These are phyloP conservation scores for Elsinoe fawcettii DNA, from an alignment of 2,329 filamentous ascomycete genomes.

Conservation along the genomic window DNA sequence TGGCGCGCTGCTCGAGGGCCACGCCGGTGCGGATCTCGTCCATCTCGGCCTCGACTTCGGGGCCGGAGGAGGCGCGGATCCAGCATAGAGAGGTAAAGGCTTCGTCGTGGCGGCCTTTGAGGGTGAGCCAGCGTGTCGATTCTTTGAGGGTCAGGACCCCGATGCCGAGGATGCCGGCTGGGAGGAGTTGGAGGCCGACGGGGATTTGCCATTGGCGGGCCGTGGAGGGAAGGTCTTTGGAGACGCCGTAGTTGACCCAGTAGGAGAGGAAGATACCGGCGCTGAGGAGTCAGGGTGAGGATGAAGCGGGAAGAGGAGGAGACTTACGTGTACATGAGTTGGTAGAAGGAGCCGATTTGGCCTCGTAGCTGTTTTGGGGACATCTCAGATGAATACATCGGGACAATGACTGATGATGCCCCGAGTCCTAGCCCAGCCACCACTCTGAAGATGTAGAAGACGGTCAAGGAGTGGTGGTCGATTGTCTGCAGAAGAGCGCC, in stretches of 20 bases:
- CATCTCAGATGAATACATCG: constrained; percentile 38
- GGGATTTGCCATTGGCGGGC: constrained; percentile 49
- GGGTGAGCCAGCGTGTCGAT: constrained; percentile 45
- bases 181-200: constrained; percentile 45
- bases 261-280: constrained; percentile 42
- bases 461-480: constrained; percentile 37
- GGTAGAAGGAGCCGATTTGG: constrained; percentile 45
- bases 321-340: constrained; percentile 44
- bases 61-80: constrained; percentile 41
- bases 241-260: constrained; percentile 47
- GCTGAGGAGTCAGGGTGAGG: not conserved
- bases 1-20: constrained; percentile 39
- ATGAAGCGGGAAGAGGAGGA: not conserved
- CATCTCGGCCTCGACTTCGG: constrained; percentile 39
- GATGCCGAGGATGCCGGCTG: constrained; percentile 40
- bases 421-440: constrained; percentile 44
- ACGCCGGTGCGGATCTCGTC: constrained; percentile 44
- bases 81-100: constrained; percentile 44
- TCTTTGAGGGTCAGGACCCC: constrained; percentile 45
- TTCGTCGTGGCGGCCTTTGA: constrained; percentile 37
- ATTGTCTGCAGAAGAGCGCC: constrained; percentile 41
- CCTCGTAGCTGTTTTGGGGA: constrained; percentile 40
- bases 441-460: constrained; percentile 42
- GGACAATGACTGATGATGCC: constrained; percentile 38
- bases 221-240: constrained; percentile 29